Conservation (phyloP, 208 protist genomes). For the Leishmania aethiopica region DNA sequence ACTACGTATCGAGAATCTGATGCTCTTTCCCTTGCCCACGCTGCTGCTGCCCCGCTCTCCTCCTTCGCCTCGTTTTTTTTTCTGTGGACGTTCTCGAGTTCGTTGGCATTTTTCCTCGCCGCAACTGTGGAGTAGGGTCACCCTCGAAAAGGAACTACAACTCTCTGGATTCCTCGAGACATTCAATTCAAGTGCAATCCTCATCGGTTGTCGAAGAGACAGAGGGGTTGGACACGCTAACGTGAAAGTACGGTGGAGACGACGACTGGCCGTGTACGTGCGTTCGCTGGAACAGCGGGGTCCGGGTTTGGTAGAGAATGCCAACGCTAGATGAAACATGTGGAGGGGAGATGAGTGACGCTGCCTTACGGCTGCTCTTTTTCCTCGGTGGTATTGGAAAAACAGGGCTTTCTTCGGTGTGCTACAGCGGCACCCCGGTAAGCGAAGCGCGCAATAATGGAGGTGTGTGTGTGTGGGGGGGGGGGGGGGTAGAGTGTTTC, state of each 20-base stretch:
- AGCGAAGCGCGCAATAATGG: background rate
- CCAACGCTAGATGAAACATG: background rate
- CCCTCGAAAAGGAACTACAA: slow-evolving; percentile 17
- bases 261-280: background rate
- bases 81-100: background rate
- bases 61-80: background rate
- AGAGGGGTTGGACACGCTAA: slow-evolving; percentile 6
- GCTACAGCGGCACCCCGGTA: background rate
- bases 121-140: background rate
- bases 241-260: background rate
- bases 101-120: background rate
- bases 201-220: slow-evolving; percentile 52
- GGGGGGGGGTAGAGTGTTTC: background rate
- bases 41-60: background rate
- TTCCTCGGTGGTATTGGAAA: background rate
- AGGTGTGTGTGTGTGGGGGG: no score
- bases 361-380: background rate
- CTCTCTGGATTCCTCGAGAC: slow-evolving; percentile 45
- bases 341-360: background rate
- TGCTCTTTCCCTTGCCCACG: background rate
- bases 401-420: background rate
- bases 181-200: slow-evolving; percentile 30
- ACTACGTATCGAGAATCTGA: slow-evolving; percentile 72
- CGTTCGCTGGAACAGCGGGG: background rate
- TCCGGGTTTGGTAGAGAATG: background rate